A percentile compares a stretch with the other conserved stretches of the same genome.
These are phyloP conservation scores for Conringia planisiliqua DNA, from an alignment of 345 rosid genomes.

Conservation along the genomic window DNA sequence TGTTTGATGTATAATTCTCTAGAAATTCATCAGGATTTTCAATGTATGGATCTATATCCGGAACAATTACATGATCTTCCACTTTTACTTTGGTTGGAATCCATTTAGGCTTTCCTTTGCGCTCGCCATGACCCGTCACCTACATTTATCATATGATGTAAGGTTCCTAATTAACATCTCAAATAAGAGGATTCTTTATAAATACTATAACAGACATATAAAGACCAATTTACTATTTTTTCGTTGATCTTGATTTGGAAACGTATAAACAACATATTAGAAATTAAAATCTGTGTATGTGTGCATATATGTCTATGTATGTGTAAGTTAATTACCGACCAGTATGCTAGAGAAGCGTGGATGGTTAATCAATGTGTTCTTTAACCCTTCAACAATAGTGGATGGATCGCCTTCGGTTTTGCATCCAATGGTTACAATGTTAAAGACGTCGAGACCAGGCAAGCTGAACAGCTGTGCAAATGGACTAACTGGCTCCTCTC, in stretches of 20 bases:
- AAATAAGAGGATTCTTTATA: not conserved
- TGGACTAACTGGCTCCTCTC: conserved; percentile 47
- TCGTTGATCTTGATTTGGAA: not conserved
- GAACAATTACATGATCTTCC: conserved; percentile 56
- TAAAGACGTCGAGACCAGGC: conserved; percentile 38
- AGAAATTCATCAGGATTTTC: conserved; percentile 49
- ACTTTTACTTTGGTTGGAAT: conserved; percentile 42
- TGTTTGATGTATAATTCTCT: conserved; percentile 56
- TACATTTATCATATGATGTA: not conserved
- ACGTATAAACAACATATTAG: not conserved
- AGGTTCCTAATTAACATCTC: not conserved
- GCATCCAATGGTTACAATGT: conserved; percentile 47
- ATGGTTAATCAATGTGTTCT: conserved; percentile 53
- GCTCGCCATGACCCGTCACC: not conserved
- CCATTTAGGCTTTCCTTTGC: conserved; percentile 45
- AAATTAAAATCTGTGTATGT: not conserved
- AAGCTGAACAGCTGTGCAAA: conserved; percentile 43
- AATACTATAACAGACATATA: not conserved
- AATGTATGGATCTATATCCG: conserved; percentile 36
- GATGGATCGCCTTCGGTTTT: conserved; percentile 35
- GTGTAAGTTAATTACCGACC: not conserved
- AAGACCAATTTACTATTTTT: not conserved
- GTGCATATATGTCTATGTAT: not conserved
- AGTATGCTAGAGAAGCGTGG: conserved; percentile 79
- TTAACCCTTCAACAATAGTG: conserved; percentile 35